A percentile compares a stretch with the other conserved stretches of the same genome.
Conservation (phyloP, 2,329 filamentous ascomycete species). For the Sporothrix luriei region DNA sequence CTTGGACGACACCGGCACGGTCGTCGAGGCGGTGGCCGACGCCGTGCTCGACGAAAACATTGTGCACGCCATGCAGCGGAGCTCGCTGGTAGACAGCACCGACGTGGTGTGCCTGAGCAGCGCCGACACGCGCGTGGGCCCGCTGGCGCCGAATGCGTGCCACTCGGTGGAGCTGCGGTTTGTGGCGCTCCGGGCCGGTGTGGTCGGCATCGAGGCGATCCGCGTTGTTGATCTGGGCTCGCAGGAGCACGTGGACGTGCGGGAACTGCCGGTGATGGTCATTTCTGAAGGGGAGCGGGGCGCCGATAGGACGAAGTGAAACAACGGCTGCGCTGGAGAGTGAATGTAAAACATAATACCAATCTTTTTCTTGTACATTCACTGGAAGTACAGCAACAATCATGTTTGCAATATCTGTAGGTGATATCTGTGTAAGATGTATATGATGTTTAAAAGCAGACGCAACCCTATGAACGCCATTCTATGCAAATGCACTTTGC, state of each 20-base stretch:
- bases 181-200: slow-evolving; percentile 66
- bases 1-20: slow-evolving; percentile 22
- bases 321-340: not conserved
- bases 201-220: slow-evolving; percentile 71
- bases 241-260: slow-evolving; percentile 76
- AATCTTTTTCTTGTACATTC: slow-evolving; percentile 2
- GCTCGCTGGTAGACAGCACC: slow-evolving; percentile 62
- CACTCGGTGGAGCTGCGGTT: slow-evolving; percentile 75
- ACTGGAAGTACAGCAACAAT: not conserved
- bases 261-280: slow-evolving; percentile 71
- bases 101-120: slow-evolving; percentile 73
- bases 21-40: slow-evolving; percentile 54
- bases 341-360: slow-evolving; percentile 6
- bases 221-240: slow-evolving; percentile 72
- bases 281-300: slow-evolving; percentile 45
- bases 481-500: slow-evolving; percentile 25
- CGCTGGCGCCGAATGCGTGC: slow-evolving; percentile 70
- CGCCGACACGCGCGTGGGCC: slow-evolving; percentile 72
- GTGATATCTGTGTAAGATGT: not conserved
- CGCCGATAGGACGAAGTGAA: slow-evolving; percentile 29
- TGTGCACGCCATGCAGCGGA: slow-evolving; percentile 70
- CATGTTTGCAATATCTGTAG: not conserved
- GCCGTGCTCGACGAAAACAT: slow-evolving; percentile 72
- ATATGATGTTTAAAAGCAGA: slow-evolving; percentile 6
- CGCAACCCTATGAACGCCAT: slow-evolving; percentile 19